These are phyloP conservation scores for Sordaria brevicollis DNA, from an alignment of 495 filamentous ascomycete species.

Conservation along the genomic window DNA sequence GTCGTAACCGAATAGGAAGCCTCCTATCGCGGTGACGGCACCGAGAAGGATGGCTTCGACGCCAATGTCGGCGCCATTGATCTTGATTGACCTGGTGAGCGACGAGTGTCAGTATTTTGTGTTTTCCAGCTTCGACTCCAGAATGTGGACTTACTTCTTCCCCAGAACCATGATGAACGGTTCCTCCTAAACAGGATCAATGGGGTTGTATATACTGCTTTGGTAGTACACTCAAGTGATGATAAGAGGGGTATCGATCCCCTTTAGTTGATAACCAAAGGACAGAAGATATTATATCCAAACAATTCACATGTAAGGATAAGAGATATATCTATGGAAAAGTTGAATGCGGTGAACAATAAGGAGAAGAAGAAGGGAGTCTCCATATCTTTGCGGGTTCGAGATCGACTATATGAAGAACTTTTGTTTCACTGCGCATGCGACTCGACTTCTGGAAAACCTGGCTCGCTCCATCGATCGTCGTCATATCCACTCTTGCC, in stretches of 20 bases:
- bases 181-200: neutral
- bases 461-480: neutral
- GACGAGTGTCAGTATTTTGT: neutral
- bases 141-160: neutral
- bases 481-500: neutral
- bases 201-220: neutral
- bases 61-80: conserved; percentile 27
- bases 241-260: neutral
- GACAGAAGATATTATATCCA: neutral
- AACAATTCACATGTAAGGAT: neutral
- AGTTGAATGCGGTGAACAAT: neutral
- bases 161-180: neutral
- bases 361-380: too few species aligned
- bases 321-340: neutral
- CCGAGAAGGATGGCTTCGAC: conserved; percentile 26
- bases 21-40: conserved; percentile 49
- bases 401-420: neutral
- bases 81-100: conserved; percentile 16
- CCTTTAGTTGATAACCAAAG: neutral
- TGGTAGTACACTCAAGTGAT: neutral
- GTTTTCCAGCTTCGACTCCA: neutral
- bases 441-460: neutral
- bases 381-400: neutral
- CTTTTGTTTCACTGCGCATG: neutral
- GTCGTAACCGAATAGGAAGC: conserved; percentile 67